Conservation (phyloP, 768 basidiomycete species). For the Leccinum rimulosum region DNA sequence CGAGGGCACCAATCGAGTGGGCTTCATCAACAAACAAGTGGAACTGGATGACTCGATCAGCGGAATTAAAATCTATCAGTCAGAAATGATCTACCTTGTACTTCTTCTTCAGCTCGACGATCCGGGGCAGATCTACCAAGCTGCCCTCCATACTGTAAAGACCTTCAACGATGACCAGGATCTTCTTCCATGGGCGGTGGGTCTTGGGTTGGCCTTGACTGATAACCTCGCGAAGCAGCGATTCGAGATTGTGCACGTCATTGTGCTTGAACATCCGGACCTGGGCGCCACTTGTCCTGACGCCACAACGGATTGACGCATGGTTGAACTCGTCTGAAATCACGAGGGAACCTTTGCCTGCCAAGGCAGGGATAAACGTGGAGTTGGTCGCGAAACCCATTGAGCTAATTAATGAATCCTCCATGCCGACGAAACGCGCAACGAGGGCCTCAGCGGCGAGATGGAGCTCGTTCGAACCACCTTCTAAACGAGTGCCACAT, state of each 20-base stretch:
- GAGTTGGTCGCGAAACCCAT: conserved; percentile 99
- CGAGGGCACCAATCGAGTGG: conserved; percentile 94
- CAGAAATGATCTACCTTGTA: conserved; percentile 72
- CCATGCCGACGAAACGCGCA: conserved; percentile 84
- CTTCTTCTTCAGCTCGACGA: conserved; percentile 85
- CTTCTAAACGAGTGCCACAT: conserved; percentile 76
- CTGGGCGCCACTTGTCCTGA: conserved; percentile 81
- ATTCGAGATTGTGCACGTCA: conserved; percentile 81
- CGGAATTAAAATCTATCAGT: not conserved
- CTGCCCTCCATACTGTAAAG: conserved; percentile 99
- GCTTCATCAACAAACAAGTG: conserved; percentile 96
- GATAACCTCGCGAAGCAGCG: conserved; percentile 82
- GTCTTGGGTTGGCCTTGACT: conserved; percentile 98
- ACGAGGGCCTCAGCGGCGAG: conserved; percentile 79
- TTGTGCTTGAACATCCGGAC: conserved; percentile 98
- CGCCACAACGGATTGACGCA: conserved; percentile 91
- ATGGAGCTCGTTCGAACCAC: conserved; percentile 87
- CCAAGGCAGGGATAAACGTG: conserved; percentile 88
- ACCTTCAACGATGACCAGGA: conserved; percentile 91
- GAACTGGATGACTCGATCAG: conserved; percentile 54
- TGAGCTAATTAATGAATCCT: conserved; percentile 86
- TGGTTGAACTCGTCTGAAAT: conserved; percentile 98
- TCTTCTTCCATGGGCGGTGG: conserved; percentile 99
- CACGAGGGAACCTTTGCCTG: conserved; percentile 86
- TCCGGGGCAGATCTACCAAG: conserved; percentile 74